Base-by-base conservation (phyloP, 129 eudicot species). In the Deinandra increscens region DNA sequence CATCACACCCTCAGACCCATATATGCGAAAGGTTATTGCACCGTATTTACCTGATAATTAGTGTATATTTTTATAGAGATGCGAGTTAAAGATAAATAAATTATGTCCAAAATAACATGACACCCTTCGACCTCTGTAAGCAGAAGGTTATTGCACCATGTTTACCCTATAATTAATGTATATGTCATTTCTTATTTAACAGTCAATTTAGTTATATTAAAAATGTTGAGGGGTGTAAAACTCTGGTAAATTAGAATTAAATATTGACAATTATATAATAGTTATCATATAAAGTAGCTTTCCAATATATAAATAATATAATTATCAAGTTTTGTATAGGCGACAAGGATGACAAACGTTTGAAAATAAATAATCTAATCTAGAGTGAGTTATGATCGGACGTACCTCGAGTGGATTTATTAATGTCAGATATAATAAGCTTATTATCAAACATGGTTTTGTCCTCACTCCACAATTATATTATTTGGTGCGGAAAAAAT, bases 401-500 rank as follows among this genome's bases (percentile, higher is more conserved):
- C 22, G 61, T 54, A 54, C 61, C 61, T 54, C 15, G 37, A 13
- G 36, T 54, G 61, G 36, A 29, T 54, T 54, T 54, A 54, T 54
- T 54, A 5, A 54, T 54, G 34, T 54, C 20, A 34, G 60, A 4
- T 20, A 4, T 20, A 14, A 20, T 54, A 54, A 20, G 34, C 34
- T 19, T 19, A 9, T 53, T 53, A 20, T 53, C 60, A 53, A 19
- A 53, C 33, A 9, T 53, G 60, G 60, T 20, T 9, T 53, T 53
- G 60, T 9, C 60, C 60, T 20, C 34, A 12, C 49, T 44, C 13
- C 13, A 44, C 14, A 2, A 18, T 26, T 26, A 26, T 26, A 26
- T n/a, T n/a, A n/a, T n/a, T n/a, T n/a, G n/a, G n/a, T n/a, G n/a
- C n/a, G n/a, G n/a, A n/a, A n/a, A n/a, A n/a, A n/a, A n/a, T n/a